phyloP scores from a whole-genome alignment of 2,329 filamentous ascomycete species.

The Sporothrix luriei region DNA sequence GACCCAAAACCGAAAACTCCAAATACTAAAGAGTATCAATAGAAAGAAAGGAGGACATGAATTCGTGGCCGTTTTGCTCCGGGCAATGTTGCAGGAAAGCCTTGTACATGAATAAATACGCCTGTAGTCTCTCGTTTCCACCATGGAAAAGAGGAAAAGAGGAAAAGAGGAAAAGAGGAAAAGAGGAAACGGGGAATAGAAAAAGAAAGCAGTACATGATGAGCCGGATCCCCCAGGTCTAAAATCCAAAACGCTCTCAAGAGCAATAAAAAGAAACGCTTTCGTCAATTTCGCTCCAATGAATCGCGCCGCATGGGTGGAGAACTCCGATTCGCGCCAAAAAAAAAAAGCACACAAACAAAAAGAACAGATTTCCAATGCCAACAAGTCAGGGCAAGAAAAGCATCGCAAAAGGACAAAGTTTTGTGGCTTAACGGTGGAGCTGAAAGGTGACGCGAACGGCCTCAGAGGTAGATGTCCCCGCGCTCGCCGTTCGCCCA shows the following conservation, averaged over 20 bases:
- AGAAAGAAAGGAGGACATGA: neutral
- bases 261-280: neutral
- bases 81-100: conserved; percentile 15
- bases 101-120: conserved; percentile 18
- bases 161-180: neutral
- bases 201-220: neutral
- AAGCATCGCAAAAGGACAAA: neutral
- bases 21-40: neutral
- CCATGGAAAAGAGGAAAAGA: neutral
- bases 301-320: neutral
- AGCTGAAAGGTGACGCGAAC: neutral
- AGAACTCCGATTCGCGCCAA: conserved; percentile 10
- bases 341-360: no score
- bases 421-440: neutral
- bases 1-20: neutral
- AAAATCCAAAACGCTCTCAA: neutral
- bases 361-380: neutral
- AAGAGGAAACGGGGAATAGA: neutral
- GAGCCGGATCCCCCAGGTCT: neutral
- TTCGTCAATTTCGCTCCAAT: neutral
- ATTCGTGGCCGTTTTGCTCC: conserved; percentile 18
- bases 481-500: conserved; percentile 88
- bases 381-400: neutral
- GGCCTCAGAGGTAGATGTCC: conserved; percentile 74
- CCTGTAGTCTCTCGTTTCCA: conserved; percentile 15